These are phyloP conservation scores for Pichia manshurica DNA, from an alignment of 805 yeast species.

Conservation along the genomic window DNA sequence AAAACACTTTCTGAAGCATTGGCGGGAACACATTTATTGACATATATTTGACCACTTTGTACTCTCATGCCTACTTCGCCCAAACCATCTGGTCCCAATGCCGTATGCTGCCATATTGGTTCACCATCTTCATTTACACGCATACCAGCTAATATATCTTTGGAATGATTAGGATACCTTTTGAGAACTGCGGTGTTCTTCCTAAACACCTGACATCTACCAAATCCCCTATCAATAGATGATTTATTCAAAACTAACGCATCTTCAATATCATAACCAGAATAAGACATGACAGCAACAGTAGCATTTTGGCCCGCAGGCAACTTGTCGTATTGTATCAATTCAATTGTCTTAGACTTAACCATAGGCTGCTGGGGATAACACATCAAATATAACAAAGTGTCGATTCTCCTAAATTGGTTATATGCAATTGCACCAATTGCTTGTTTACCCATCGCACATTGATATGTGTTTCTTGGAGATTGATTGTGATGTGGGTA, in stretches of 20 bases:
- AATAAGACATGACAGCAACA: slow-evolving; percentile 98
- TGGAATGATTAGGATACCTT: slow-evolving; percentile 89
- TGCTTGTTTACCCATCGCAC: slow-evolving; percentile 99
- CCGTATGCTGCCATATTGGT: slow-evolving; percentile 80
- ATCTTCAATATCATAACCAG: slow-evolving; percentile 99
- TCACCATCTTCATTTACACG: slow-evolving; percentile 74
- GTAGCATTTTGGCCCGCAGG: slow-evolving; percentile 99
- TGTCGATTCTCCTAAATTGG: slow-evolving; percentile 93
- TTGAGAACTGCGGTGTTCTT: slow-evolving; percentile 87
- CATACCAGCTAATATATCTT: slow-evolving; percentile 88
- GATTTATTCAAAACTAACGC: slow-evolving; percentile 92
- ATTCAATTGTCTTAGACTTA: slow-evolving; percentile 91
- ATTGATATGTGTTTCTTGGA: slow-evolving; percentile 87
- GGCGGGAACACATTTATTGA: slow-evolving; percentile 88
- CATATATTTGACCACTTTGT: slow-evolving; percentile 88
- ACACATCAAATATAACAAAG: slow-evolving; percentile 90
- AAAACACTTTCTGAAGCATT: slow-evolving; percentile 67
- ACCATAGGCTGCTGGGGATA: slow-evolving; percentile 99
- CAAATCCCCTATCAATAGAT: slow-evolving; percentile 93
- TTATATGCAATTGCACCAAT: slow-evolving; percentile 98
- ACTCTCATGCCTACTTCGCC: slow-evolving; percentile 93
- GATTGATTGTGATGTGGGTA: slow-evolving; percentile 92
- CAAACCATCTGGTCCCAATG: slow-evolving; percentile 90
- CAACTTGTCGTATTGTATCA: slow-evolving; percentile 89
- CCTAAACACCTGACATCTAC: slow-evolving; percentile 92